phyloP scores from a whole-genome alignment of 305 asterid genomes.

The Fraxinus sp. region DNA sequence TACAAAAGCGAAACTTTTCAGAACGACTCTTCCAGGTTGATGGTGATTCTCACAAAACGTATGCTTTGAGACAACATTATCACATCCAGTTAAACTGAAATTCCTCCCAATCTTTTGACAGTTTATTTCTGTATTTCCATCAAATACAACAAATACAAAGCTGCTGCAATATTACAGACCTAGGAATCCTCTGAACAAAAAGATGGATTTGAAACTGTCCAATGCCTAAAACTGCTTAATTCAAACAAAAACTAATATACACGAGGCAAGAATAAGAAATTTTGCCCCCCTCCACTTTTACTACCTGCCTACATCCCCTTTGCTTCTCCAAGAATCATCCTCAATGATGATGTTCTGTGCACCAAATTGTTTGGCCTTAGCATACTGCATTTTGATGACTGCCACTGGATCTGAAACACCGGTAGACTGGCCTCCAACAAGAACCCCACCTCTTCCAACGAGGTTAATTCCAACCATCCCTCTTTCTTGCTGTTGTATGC shows the following conservation, averaged over 20 bases:
- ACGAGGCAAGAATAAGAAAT: slow-evolving; percentile 32
- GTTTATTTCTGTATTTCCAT: slow-evolving; percentile 64
- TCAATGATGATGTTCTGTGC: slow-evolving; percentile 50
- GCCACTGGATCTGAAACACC: slow-evolving; percentile 80
- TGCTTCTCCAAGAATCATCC: slow-evolving; percentile 72
- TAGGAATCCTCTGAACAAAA: slow-evolving; percentile 42
- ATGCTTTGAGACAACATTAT: background rate
- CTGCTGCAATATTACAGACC: slow-evolving; percentile 62
- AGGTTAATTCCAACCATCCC: slow-evolving; percentile 60
- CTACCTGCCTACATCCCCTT: slow-evolving; percentile 69
- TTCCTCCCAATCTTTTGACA: slow-evolving; percentile 43
- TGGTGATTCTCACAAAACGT: background rate
- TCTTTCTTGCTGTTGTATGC: slow-evolving; percentile 52
- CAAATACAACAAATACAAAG: slow-evolving; percentile 75
- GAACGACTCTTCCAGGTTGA: background rate
- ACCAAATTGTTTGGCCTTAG: slow-evolving; percentile 56
- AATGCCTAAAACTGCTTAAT: slow-evolving; percentile 48
- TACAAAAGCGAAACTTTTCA: slow-evolving; percentile 18
- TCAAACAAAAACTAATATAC: slow-evolving; percentile 53
- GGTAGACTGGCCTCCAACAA: slow-evolving; percentile 61
- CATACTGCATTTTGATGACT: slow-evolving; percentile 81
- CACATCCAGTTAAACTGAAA: slow-evolving; percentile 28
- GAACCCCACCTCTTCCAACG: slow-evolving; percentile 56
- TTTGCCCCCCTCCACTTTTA: slow-evolving; percentile 24
- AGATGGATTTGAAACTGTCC: slow-evolving; percentile 33